Conservation (phyloP, 306 rosid genomes). For the Casuarina equisetifolia region DNA sequence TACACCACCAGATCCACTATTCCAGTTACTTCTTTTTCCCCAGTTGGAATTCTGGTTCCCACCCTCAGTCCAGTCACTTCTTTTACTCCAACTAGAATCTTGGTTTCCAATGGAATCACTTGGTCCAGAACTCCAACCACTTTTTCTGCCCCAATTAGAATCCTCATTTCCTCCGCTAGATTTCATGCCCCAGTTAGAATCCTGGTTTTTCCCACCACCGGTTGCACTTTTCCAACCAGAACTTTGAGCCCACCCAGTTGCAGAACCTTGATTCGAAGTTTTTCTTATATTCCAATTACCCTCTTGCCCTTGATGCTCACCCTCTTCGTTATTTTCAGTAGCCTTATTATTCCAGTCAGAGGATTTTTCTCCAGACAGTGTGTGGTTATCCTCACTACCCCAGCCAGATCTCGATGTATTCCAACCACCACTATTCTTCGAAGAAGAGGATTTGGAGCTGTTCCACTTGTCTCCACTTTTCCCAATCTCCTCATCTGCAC, state of each 20-base stretch:
- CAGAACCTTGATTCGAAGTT: constrained; percentile 19
- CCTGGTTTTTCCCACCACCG: constrained; percentile 22
- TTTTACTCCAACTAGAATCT: constrained; percentile 22
- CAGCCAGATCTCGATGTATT: constrained; percentile 9
- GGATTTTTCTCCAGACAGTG: constrained; percentile 12
- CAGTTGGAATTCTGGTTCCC: constrained; percentile 24
- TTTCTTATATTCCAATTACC: constrained; percentile 19
- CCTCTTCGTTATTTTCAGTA: constrained; percentile 2
- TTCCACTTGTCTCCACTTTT: background rate
- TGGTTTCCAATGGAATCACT: background rate
- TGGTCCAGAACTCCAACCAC: no score
- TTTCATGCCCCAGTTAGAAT: no score
- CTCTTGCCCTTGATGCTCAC: constrained; percentile 5
- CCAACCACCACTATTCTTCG: background rate
- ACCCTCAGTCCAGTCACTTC: background rate
- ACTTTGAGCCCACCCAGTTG: constrained; percentile 38
- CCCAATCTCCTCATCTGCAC: constrained; percentile 3
- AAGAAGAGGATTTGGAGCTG: background rate
- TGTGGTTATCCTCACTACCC: constrained; percentile 27
- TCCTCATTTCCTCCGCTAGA: no score
- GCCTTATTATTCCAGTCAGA: constrained; percentile 30
- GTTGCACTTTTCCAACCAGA: constrained; percentile 27
- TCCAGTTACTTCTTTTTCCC: constrained; percentile 20
- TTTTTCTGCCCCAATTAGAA: no score
- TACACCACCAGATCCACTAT: constrained; percentile 32